These are phyloP conservation scores for Daldinia decipiens DNA, from an alignment of 495 filamentous ascomycete genomes.

Conservation along the genomic window DNA sequence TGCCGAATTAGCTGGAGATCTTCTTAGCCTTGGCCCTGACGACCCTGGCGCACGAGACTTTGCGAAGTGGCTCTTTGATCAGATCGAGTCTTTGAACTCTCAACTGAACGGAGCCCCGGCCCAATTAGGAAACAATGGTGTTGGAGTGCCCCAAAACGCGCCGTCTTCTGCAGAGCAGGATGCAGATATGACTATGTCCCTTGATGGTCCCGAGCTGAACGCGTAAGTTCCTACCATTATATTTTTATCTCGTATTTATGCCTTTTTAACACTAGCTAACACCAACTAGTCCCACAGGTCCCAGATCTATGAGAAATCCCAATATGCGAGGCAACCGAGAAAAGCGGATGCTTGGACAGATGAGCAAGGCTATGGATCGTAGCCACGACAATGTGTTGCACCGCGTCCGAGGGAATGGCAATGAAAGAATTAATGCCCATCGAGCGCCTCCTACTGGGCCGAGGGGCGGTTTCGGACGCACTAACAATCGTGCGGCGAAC, in stretches of 20 bases:
- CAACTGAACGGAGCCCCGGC: constrained; percentile 64
- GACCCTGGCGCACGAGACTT: constrained; percentile 86
- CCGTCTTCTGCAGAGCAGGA: constrained; percentile 58
- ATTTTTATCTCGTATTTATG: constrained; percentile 7
- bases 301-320: constrained; percentile 91
- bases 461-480: constrained; percentile 62
- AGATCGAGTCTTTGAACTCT: constrained; percentile 73
- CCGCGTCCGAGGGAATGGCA: constrained; percentile 78
- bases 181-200: constrained; percentile 71
- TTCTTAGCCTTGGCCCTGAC: constrained; percentile 83
- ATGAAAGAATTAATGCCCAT: constrained; percentile 80
- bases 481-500: constrained; percentile 61
- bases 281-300: constrained; percentile 81
- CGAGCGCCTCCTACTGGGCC: constrained; percentile 80
- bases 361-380: constrained; percentile 88
- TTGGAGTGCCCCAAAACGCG: constrained; percentile 37
- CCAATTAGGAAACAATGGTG: constrained; percentile 31
- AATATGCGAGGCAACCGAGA: constrained; percentile 64
- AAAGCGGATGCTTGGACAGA: constrained; percentile 85
- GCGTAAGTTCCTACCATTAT: constrained; percentile 67
- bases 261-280: constrained; percentile 44
- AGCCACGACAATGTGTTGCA: constrained; percentile 78
- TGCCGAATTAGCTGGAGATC: constrained; percentile 86
- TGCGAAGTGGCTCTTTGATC: constrained; percentile 88
- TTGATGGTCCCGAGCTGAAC: constrained; percentile 62